These are phyloP conservation scores for Triangularia verruculosa DNA, from an alignment of 2,329 filamentous ascomycete species.

Conservation along the genomic window DNA sequence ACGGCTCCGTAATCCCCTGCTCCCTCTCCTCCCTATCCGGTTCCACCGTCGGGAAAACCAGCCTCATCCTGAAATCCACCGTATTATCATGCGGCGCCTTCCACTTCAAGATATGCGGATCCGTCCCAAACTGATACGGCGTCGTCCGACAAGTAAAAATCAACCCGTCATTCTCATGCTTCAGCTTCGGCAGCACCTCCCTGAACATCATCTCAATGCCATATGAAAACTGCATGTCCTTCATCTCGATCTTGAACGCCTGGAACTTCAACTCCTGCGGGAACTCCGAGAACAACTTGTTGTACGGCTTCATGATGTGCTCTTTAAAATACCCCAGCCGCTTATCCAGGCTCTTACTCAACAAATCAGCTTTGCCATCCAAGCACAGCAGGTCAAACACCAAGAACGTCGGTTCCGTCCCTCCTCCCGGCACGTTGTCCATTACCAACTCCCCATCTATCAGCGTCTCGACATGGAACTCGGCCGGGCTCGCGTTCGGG, in stretches of 20 bases:
- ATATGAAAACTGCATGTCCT: conserved; percentile 86
- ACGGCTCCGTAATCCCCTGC: conserved; percentile 61
- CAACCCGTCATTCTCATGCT: conserved; percentile 92
- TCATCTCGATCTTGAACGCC: conserved; percentile 81
- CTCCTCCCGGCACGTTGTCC: conserved; percentile 69
- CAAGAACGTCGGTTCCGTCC: conserved; percentile 72
- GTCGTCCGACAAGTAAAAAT: conserved; percentile 95
- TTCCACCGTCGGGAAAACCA: conserved; percentile 71
- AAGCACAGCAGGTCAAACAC: conserved; percentile 92
- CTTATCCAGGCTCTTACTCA: conserved; percentile 83
- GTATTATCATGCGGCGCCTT: conserved; percentile 95
- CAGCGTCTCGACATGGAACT: conserved; percentile 76
- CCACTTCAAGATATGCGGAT: conserved; percentile 95
- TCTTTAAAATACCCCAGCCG: conserved; percentile 82
- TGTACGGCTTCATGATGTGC: conserved; percentile 70
- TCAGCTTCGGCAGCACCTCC: conserved; percentile 75
- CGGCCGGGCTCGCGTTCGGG: conserved; percentile 53
- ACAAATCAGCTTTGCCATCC: conserved; percentile 59
- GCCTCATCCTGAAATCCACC: conserved; percentile 80
- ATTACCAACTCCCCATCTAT: conserved; percentile 92
- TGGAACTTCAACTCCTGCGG: conserved; percentile 68
- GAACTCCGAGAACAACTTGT: conserved; percentile 59
- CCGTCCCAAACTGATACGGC: conserved; percentile 84
- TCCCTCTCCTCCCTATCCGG: conserved; percentile 65
- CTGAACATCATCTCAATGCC: conserved; percentile 90